A percentile compares a stretch with the other conserved stretches of the same genome.
phyloP scores from a whole-genome alignment of 1,139 yeast species.

The Debaryomycetaceae sp. region DNA sequence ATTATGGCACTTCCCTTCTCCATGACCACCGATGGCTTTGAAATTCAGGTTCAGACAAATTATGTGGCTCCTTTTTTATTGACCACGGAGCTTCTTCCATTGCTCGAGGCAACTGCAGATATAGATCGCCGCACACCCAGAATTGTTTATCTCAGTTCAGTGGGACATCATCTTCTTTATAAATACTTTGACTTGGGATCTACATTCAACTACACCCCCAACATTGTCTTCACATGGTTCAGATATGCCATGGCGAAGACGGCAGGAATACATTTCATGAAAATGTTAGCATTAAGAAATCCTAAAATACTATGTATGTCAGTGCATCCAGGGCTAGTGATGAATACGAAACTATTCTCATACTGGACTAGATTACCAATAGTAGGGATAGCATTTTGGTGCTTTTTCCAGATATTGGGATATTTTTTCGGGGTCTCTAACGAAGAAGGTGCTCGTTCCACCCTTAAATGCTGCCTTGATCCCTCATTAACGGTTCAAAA shows the following conservation, averaged over 20 bases:
- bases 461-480: constrained; percentile 62
- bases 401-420: constrained; percentile 65
- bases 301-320: constrained; percentile 64
- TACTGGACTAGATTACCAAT: constrained; percentile 79
- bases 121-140: constrained; percentile 39
- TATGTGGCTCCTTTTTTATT: constrained; percentile 73
- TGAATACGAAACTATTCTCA: constrained; percentile 70
- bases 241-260: constrained; percentile 79
- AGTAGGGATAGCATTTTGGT: constrained; percentile 69
- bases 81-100: constrained; percentile 57
- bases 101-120: constrained; percentile 40
- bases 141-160: constrained; percentile 64
- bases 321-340: constrained; percentile 84
- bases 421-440: constrained; percentile 64
- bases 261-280: constrained; percentile 73
- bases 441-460: constrained; percentile 69
- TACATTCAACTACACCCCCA: constrained; percentile 59
- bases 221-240: constrained; percentile 69
- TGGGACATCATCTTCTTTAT: constrained; percentile 62
- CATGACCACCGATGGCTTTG: constrained; percentile 67
- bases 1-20: constrained; percentile 72
- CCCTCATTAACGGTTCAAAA: constrained; percentile 36
- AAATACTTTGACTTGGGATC: constrained; percentile 48
- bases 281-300: constrained; percentile 60
- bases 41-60: constrained; percentile 77